phyloP scores from a whole-genome alignment of 2,329 filamentous ascomycete genomes.

The Aureobasidium lini region DNA sequence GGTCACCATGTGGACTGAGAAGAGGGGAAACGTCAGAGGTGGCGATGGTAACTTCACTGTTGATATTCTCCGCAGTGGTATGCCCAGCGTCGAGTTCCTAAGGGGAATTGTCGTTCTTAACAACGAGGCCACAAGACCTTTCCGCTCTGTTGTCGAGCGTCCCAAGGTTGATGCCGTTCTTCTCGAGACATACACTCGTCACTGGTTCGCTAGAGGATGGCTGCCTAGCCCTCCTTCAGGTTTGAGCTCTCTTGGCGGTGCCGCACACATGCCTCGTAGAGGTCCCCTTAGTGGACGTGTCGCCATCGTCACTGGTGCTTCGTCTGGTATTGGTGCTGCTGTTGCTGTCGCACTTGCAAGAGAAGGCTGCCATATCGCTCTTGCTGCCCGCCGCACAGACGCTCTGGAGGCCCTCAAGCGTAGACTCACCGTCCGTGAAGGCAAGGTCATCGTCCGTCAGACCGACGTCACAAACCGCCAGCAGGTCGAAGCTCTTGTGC shows the following conservation, averaged over 20 bases:
- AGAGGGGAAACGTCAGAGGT: constrained; percentile 55
- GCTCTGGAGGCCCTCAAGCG: constrained; percentile 61
- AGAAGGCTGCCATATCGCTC: constrained; percentile 64
- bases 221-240: constrained; percentile 54
- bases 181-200: constrained; percentile 70
- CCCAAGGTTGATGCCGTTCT: constrained; percentile 62
- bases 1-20: constrained; percentile 66
- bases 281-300: constrained; percentile 62
- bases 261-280: constrained; percentile 37
- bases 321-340: constrained; percentile 71
- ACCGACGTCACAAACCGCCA: constrained; percentile 64
- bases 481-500: constrained; percentile 61
- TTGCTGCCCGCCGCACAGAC: constrained; percentile 63
- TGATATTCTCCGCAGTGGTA: constrained; percentile 71
- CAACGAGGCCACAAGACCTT: constrained; percentile 58
- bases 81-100: constrained; percentile 68
- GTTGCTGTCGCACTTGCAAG: constrained; percentile 60
- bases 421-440: constrained; percentile 49
- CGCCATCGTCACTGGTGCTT: constrained; percentile 70
- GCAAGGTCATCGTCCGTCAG: constrained; percentile 59
- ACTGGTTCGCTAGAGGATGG: constrained; percentile 77
- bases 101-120: constrained; percentile 65
- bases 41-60: constrained; percentile 68
- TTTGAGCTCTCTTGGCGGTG: constrained; percentile 38
- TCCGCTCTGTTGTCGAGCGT: constrained; percentile 51